phyloP scores from a whole-genome alignment of 345 rosid genomes.

The Toxicodendron radicans region DNA sequence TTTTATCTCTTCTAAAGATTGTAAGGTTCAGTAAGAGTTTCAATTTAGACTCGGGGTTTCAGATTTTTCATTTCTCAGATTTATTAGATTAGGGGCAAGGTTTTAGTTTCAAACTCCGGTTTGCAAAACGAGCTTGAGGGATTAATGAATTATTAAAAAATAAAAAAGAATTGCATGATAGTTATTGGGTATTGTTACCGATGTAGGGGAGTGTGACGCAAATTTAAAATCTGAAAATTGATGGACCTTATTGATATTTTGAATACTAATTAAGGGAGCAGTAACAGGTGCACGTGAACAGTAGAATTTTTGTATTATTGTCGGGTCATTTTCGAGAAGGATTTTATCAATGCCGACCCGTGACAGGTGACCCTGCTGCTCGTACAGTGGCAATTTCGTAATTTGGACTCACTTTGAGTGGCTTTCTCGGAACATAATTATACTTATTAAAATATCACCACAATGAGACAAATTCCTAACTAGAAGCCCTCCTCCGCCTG shows the following conservation, averaged over 20 bases:
- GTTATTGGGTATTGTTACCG: too few species aligned
- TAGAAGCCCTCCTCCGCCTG: constrained; percentile 23
- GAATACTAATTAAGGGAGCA: neutral
- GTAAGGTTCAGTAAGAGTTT: too few species aligned
- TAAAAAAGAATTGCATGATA: too few species aligned
- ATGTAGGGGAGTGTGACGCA: too few species aligned
- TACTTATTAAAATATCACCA: constrained; percentile 8
- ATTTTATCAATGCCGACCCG: constrained; percentile 31
- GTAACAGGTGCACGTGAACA: constrained; percentile 32
- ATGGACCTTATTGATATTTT: neutral
- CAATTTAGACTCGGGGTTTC: too few species aligned
- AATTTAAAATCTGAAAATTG: neutral
- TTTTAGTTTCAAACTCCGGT: too few species aligned
- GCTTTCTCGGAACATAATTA: constrained; percentile 5
- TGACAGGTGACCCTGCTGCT: constrained; percentile 25
- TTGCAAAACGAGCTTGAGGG: too few species aligned
- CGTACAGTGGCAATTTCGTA: constrained; percentile 1
- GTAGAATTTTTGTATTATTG: constrained; percentile 28
- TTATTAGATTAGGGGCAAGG: too few species aligned
- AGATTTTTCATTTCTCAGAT: too few species aligned
- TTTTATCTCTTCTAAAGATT: too few species aligned
- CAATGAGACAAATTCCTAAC: constrained; percentile 13
- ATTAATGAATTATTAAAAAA: too few species aligned
- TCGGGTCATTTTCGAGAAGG: constrained; percentile 42
- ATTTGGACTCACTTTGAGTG: neutral